Percentiles rank a stretch among this genome's conserved stretches.
Evolutionary conservation across 306 rosid species (phyloP).

Genomic region (Lathyrus aphaca): DNA sequence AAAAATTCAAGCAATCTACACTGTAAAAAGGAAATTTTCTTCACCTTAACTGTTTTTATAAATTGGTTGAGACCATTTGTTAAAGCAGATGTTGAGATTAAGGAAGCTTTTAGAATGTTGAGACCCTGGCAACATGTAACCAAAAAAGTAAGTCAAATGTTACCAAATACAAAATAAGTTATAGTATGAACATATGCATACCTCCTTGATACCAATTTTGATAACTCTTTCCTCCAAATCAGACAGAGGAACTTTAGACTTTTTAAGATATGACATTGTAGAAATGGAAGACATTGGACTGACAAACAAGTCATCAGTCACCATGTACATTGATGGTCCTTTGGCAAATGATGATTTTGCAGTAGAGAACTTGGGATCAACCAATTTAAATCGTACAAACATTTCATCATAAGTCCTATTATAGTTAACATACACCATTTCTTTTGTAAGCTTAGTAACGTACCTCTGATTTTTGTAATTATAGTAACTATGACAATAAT

Average conservation of each 20-base stretch:
- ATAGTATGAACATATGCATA: not conserved
- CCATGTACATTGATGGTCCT: slow-evolving; percentile 4
- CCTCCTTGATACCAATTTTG: slow-evolving; percentile 27
- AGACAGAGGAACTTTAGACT: not conserved
- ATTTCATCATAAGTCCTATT: not conserved
- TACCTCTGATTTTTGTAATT: not conserved
- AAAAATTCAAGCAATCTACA: too few species aligned
- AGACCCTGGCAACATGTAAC: slow-evolving; percentile 22
- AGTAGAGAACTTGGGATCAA: not conserved
- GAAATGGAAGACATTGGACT: not conserved
- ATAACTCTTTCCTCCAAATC: slow-evolving; percentile 29
- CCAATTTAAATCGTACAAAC: not conserved
- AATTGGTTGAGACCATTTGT: not conserved
- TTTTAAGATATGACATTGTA: not conserved
- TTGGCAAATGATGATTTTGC: not conserved
- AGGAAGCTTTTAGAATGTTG: slow-evolving; percentile 22
- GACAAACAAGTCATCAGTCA: slow-evolving; percentile 34
- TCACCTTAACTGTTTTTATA: not conserved
- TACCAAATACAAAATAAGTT: not conserved
- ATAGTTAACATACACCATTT: not conserved
- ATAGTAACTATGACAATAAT: not conserved
- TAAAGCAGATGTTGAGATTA: slow-evolving; percentile 21
- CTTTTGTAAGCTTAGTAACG: not conserved
- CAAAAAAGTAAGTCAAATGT: not conserved
- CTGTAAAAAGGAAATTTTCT: not conserved